Evolutionary conservation across 2,329 filamentous ascomycete genomes (phyloP), one percentile per base, ranked within the genome.

Genomic region (Aspergillus persii): DNA sequence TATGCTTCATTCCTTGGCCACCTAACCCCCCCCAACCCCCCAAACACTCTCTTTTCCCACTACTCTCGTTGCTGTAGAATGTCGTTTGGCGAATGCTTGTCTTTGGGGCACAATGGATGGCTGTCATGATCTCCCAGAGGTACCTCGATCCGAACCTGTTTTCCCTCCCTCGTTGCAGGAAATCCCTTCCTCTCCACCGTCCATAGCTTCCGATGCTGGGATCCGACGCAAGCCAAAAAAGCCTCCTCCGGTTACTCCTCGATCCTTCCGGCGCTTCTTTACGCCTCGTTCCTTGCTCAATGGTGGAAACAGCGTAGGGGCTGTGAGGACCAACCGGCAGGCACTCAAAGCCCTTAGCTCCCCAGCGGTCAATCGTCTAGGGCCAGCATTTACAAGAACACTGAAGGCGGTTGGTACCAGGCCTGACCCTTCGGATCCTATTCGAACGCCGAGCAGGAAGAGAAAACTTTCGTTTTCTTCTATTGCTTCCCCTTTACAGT

Each of bases 221-320:
- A 60, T 67, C 58, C 68, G 73, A 56, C 74, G 71, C 59, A 77
- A 76, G 64, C 71, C 69, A 54, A 75, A 74, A 68, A 80, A 78
- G 61, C 76, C 76, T 53, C 80, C 80, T 49, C 76, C 79, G 30
- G 75, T 82, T 36, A 82, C 80, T 11, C 80, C 80, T n/a, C 75
- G 79, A 52, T 79, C 79, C n/a, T 82, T 82, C 60, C 76, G 73
- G 55, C 74, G 76, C 39, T 82, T 82, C 63, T 82, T 82, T 61
- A 81, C 79, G n/a, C 80, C 80, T 39, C 74, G 78, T 30, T 78
- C 77, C 54, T 67, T 78, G 47, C 68, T 77, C 30, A 71, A 73
- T 62, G 69, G 66, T 46, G 69, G 65, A 55, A 73, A 69, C 59
- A 69, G 69, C 66, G 68, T 64, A n/a, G 70, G 68, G 39, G 67